A percentile compares a stretch with the other conserved stretches of the same genome.
Conservation (phyloP, 495 filamentous ascomycete species). For the Bryoglossum gracile region DNA sequence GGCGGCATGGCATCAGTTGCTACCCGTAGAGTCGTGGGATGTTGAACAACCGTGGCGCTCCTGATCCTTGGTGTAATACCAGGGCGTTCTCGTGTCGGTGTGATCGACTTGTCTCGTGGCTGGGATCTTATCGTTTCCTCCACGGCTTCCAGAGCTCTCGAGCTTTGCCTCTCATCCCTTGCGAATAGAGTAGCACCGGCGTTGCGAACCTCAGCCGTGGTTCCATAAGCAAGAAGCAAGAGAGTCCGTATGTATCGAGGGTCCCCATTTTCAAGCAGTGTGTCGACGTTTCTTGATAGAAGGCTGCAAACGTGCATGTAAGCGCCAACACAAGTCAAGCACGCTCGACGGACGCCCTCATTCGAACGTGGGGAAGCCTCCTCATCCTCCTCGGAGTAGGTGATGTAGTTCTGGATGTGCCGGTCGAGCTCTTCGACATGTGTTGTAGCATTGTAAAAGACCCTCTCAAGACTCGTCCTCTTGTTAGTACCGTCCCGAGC, state of each 20-base stretch:
- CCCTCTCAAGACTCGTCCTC: slow-evolving; percentile 66
- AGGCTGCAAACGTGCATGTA: slow-evolving; percentile 70
- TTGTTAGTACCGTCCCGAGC: slow-evolving; percentile 59
- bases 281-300: slow-evolving; percentile 58
- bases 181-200: slow-evolving; percentile 14
- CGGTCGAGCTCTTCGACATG: slow-evolving; percentile 70
- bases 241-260: slow-evolving; percentile 73
- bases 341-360: slow-evolving; percentile 58
- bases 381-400: slow-evolving; percentile 43
- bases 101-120: slow-evolving; percentile 47
- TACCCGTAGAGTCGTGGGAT: slow-evolving; percentile 48
- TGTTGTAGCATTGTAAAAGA: slow-evolving; percentile 67
- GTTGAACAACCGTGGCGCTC: slow-evolving; percentile 56
- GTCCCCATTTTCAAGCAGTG: slow-evolving; percentile 67
- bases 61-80: slow-evolving; percentile 42
- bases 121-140: slow-evolving; percentile 33
- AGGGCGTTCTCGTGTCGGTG: slow-evolving; percentile 53
- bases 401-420: slow-evolving; percentile 60
- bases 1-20: slow-evolving; percentile 42
- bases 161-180: neutral
- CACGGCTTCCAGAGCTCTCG: slow-evolving; percentile 4
- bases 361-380: slow-evolving; percentile 44
- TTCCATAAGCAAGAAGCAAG: slow-evolving; percentile 73
- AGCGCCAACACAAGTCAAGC: slow-evolving; percentile 63
- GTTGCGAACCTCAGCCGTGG: slow-evolving; percentile 63